phyloP scores from a whole-genome alignment of 2,329 filamentous ascomycete genomes.

The Aspergillus sp. region DNA sequence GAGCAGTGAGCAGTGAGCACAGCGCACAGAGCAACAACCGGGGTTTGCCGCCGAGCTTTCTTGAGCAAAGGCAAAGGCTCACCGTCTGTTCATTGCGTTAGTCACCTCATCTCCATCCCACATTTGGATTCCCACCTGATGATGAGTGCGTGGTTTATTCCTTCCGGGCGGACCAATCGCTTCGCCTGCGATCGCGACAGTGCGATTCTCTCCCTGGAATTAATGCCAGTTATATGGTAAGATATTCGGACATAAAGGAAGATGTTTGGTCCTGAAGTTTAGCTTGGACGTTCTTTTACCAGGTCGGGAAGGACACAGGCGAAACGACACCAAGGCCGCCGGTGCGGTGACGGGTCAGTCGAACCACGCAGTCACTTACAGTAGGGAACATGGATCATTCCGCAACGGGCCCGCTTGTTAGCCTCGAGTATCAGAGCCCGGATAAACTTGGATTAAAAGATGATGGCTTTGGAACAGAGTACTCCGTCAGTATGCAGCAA shows the following conservation, averaged over 20 bases:
- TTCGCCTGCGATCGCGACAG: background rate
- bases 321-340: background rate
- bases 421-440: background rate
- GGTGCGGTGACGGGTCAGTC: background rate
- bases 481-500: background rate
- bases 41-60: no score
- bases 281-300: background rate
- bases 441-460: background rate
- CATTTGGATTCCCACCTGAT: background rate
- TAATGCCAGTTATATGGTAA: background rate
- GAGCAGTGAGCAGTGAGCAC: background rate
- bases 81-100: conserved; percentile 3
- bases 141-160: conserved; percentile 4
- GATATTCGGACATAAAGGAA: background rate
- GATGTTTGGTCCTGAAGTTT: background rate
- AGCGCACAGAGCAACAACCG: background rate
- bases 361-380: background rate
- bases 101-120: background rate
- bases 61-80: background rate
- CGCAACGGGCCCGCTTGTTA: background rate
- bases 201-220: background rate
- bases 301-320: background rate
- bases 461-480: background rate
- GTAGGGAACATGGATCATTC: background rate
- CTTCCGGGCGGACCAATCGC: background rate